A percentile compares a stretch with the other conserved stretches of the same genome.
These are phyloP conservation scores for apple (Malus domestica) DNA, from an alignment of 306 rosid genomes.

Conservation along the genomic window DNA sequence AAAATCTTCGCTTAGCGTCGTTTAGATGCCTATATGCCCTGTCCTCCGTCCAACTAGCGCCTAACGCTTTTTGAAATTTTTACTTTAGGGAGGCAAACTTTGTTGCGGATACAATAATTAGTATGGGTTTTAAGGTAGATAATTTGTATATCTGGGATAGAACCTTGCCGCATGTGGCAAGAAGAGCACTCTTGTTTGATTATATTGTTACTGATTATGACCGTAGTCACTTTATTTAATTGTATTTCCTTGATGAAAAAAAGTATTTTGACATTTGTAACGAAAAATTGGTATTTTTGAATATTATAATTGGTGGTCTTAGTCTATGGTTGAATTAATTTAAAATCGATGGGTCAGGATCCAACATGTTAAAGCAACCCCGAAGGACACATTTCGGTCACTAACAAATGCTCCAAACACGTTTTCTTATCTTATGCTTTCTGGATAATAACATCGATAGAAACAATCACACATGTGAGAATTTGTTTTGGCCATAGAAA, in stretches of 20 bases:
- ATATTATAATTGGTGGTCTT: not conserved
- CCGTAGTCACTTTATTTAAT: no score
- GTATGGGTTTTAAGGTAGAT: no score
- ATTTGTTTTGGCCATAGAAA: not conserved
- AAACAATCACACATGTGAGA: not conserved
- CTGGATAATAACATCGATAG: not conserved
- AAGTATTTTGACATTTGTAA: not conserved
- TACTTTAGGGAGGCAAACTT: no score
- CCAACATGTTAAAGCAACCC: not conserved
- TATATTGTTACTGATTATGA: no score
- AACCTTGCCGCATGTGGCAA: no score
- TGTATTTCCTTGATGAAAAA: no score
- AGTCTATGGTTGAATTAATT: not conserved
- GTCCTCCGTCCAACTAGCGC: accelerated
- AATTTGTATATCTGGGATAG: no score
- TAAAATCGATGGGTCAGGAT: not conserved
- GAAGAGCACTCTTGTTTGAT: no score
- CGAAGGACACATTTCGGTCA: not conserved
- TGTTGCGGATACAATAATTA: no score
- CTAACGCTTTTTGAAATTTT: no score
- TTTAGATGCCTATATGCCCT: no score
- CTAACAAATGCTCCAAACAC: not conserved
- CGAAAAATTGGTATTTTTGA: not conserved
- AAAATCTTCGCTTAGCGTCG: accelerated
- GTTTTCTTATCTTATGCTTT: not conserved